Evolutionary conservation across 2,329 filamentous ascomycete genomes (phyloP).

Genomic region (Fusarium sp.): DNA sequence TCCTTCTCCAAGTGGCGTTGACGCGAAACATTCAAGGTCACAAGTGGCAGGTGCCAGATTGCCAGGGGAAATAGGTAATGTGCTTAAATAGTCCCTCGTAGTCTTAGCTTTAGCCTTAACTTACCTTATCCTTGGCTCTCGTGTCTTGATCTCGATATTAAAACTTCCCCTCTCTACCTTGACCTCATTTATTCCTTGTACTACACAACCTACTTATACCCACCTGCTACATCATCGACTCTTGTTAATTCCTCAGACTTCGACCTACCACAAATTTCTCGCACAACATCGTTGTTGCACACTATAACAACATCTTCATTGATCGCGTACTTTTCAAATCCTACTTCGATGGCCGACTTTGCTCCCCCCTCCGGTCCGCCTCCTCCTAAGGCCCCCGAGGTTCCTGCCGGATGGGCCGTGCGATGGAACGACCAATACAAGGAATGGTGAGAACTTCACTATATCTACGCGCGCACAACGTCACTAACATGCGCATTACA

Average conservation of each 20-base stretch:
- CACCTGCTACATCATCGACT: slow-evolving; percentile 36
- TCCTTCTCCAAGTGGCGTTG: slow-evolving; percentile 21
- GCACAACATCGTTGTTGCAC: neutral
- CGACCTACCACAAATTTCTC: neutral
- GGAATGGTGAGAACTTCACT: slow-evolving; percentile 71
- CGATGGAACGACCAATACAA: slow-evolving; percentile 90
- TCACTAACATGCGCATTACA: slow-evolving; percentile 50
- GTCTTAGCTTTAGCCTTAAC: slow-evolving; percentile 2
- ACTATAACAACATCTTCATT: neutral
- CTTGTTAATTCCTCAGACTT: neutral
- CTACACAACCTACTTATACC: slow-evolving; percentile 9
- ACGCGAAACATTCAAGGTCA: slow-evolving; percentile 33
- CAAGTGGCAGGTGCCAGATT: slow-evolving; percentile 26
- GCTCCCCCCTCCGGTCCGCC: slow-evolving; percentile 65
- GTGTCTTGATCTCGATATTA: neutral
- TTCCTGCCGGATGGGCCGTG: slow-evolving; percentile 78
- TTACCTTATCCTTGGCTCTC: neutral
- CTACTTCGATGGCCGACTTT: slow-evolving; percentile 64
- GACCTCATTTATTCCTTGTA: neutral
- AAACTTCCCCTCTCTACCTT: slow-evolving; percentile 17
- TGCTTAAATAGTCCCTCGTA: slow-evolving; percentile 27
- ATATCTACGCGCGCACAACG: neutral
- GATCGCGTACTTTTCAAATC: neutral
- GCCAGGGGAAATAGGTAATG: slow-evolving; percentile 26
- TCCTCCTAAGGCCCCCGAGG: slow-evolving; percentile 72